phyloP scores from a whole-genome alignment of 2,329 filamentous ascomycete genomes.

The Coleophoma crateriformis region DNA sequence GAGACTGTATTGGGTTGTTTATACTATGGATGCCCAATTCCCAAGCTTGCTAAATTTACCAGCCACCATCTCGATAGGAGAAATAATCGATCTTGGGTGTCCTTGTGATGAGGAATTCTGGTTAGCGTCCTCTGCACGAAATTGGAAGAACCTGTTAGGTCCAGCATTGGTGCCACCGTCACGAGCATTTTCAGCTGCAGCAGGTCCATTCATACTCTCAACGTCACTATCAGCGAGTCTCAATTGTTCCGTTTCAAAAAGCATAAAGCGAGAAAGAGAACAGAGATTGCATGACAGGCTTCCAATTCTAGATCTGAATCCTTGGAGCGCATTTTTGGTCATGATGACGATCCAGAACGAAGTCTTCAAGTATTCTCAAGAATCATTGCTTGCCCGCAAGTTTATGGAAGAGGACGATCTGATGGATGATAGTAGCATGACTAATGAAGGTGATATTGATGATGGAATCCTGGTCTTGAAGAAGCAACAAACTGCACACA shows the following conservation, averaged over 20 bases:
- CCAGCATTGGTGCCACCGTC: conserved; percentile 14
- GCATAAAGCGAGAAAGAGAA: background rate
- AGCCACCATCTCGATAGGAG: conserved; percentile 15
- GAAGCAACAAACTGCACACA: background rate
- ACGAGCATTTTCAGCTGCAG: conserved; percentile 14
- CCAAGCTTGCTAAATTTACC: conserved; percentile 16
- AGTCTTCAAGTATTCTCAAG: conserved; percentile 14
- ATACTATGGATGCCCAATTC: conserved; percentile 17
- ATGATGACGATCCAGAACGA: conserved; percentile 14
- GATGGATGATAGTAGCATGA: background rate
- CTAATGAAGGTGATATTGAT: background rate
- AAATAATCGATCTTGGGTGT: conserved; percentile 14
- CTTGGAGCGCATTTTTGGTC: conserved; percentile 18
- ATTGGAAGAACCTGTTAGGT: conserved; percentile 18
- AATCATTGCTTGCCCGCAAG: conserved; percentile 10
- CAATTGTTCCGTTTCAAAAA: background rate
- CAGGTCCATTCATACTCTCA: conserved; percentile 15
- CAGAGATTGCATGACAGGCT: conserved; percentile 1
- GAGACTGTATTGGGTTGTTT: conserved; percentile 18
- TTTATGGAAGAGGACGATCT: conserved; percentile 10
- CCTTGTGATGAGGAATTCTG: conserved; percentile 21
- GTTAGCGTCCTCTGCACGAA: conserved; percentile 13
- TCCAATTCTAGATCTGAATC: conserved; percentile 14
- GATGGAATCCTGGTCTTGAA: background rate
- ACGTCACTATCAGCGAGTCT: background rate